Base-by-base conservation (phyloP, 73 alveolate genomes). In the Paraurostyla sp. region DNA sequence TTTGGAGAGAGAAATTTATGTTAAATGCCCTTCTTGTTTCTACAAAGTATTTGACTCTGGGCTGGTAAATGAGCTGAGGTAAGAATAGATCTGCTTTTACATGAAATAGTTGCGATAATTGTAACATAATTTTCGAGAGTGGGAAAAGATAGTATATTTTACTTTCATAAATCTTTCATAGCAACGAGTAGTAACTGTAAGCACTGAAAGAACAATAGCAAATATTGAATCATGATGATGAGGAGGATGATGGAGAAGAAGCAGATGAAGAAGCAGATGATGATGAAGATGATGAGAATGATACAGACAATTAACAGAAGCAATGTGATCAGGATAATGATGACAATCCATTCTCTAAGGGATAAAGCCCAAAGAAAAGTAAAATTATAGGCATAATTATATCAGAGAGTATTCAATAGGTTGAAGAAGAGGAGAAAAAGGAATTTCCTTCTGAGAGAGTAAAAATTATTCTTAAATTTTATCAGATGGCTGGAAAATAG, bases 11-110 rank as follows among this genome's bases (percentile, higher is more conserved):
- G 80, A 71, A 25, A 68, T 84, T 23, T 84, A 71, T 42, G 76
- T 36, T 7, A 30, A 63, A 4, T 84, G 92, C 40, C 92, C 92
- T 1, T 38, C 18, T n/a, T 84, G 92, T 46, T 49, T 69, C 25
- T 16, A 33, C 69, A 35, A 48, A 46, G 92, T 84, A 16, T 84
- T 84, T 49, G 92, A 84, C 54, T 25, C 59, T 25, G 92, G 92
- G 9, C 69, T 84, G 9, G 62, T 22, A 9, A 84, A 84, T 48
- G 59, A 71, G 45, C 80, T 84, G 30, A 6, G 22, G 87, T 84
- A 71, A 36, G 0, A 71, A 13, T 13, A 15, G 29, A 63, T 30
- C 25, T 23, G 15, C 13, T 16, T 35, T 9, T 63, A 46, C 13
- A 13, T 18, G 13, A 46, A 16, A 16, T 56, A 71, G 85, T 27